Base-by-base conservation (phyloP, 495 filamentous ascomycete genomes). In the Choiromyces venosus region DNA sequence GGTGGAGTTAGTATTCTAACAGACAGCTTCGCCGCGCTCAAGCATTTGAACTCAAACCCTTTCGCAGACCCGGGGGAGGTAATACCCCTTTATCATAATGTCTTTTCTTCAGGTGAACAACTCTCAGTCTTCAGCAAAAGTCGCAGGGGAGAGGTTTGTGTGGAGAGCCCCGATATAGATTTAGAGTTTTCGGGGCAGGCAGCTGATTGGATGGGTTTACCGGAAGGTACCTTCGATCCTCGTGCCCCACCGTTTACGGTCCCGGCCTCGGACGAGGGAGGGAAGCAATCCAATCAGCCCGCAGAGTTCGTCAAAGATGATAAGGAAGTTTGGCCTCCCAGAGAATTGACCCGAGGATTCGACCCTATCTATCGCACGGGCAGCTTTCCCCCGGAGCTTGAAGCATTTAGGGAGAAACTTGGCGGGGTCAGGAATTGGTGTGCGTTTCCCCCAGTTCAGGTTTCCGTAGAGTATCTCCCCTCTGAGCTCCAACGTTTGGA, bases 381-480 rank as follows among this genome's bases (percentile, higher is more conserved):
- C n/a, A 8, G 5, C 40, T 18, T n/a, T 29, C 29, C 16, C 52
- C 14, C 10, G 52, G 52, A 61, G 25, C 52, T 61, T 4, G 3
- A 61, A 25, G 69, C 44, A 16, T 77, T 77, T 4, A n/a, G 67
- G 66, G 39, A 69, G 29, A 52, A 56, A 10, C 40, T 73, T 65
- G 75, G 74, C 38, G 74, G 75, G 14, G 36, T 77, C 19, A 39
- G 64, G 52, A 73, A 76, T 70, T 77, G 75, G 75, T 67, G 67
- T 4, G 16, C 29, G 36, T 77, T 65, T n/a, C 75, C 75, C 37
- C 71, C 71, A 40, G 38, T 77, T 37, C 75, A 77, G 21, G 66
- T 77, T 36, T 69, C 75, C 21, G 68, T 52, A 10, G 75, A 77
- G 37, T 77, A 73, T 72, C 75, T 77, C 46, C 75, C 75, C 9